A percentile compares a stretch with the other conserved stretches of the same genome.
Conservation (phyloP, 192 early-diverging fungal genomes). For the Backusella parvicylindrica region DNA sequence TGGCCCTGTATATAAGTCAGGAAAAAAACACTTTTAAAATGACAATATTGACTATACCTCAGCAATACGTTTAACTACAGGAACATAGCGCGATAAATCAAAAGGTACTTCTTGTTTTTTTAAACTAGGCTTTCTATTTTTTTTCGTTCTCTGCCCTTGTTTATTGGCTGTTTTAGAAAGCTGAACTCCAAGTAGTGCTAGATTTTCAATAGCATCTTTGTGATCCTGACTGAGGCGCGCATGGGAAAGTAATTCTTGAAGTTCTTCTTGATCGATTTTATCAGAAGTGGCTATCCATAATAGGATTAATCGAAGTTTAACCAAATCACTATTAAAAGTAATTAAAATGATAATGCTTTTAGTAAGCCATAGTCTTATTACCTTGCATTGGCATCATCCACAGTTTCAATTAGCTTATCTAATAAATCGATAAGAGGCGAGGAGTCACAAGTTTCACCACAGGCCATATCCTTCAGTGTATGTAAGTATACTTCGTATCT, state of each 20-base stretch:
- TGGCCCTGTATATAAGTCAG: slow-evolving; percentile 34
- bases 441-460: slow-evolving; percentile 76
- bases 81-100: slow-evolving; percentile 76
- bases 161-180: slow-evolving; percentile 56
- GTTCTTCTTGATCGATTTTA: slow-evolving; percentile 69
- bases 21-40: not conserved
- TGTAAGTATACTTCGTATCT: not conserved
- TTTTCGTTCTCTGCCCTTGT: slow-evolving; percentile 48
- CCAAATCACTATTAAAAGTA: slow-evolving; percentile 45
- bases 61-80: slow-evolving; percentile 66
- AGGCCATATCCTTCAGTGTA: slow-evolving; percentile 59
- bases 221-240: slow-evolving; percentile 71
- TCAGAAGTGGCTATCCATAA: slow-evolving; percentile 73
- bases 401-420: slow-evolving; percentile 71
- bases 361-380: slow-evolving; percentile 14
- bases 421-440: slow-evolving; percentile 60
- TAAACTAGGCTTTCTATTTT: slow-evolving; percentile 50
- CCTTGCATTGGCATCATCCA: slow-evolving; percentile 66
- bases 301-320: slow-evolving; percentile 79
- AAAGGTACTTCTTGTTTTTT: slow-evolving; percentile 61
- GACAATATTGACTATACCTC: slow-evolving; percentile 35
- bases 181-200: slow-evolving; percentile 62
- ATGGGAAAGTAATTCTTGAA: slow-evolving; percentile 61
- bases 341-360: not conserved
- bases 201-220: slow-evolving; percentile 77